phyloP scores from a whole-genome alignment of 2,329 filamentous ascomycete species.

The Hypoxylon rubiginosum region DNA sequence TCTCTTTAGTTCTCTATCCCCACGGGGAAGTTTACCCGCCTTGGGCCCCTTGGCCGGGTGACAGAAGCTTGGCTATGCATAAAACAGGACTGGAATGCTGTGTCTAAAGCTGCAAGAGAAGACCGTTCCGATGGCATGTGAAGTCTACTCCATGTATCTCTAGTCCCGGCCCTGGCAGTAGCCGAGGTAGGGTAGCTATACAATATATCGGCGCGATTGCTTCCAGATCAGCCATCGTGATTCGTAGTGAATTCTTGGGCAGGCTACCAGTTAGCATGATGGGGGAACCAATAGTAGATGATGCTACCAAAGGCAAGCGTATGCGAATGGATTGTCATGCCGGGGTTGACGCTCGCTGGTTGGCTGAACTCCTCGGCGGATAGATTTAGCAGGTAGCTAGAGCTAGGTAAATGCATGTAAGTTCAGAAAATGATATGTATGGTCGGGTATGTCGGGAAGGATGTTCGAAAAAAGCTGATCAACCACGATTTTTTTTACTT shows the following conservation, averaged over 20 bases:
- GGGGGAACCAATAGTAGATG: constrained; percentile 27
- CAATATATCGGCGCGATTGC: constrained; percentile 25
- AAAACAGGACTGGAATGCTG: constrained; percentile 26
- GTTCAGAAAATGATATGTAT: constrained; percentile 9
- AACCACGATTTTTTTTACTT: constrained; percentile 3
- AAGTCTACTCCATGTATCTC: constrained; percentile 19
- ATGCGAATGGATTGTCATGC: constrained; percentile 15
- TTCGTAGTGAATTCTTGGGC: constrained; percentile 10
- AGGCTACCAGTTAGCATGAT: not conserved
- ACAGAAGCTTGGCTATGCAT: constrained; percentile 25
- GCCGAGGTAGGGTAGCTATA: constrained; percentile 27
- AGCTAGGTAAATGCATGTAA: not conserved
- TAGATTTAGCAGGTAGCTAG: constrained; percentile 27
- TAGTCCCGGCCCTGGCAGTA: constrained; percentile 24
- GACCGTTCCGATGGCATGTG: constrained; percentile 25
- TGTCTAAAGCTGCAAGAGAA: constrained; percentile 11
- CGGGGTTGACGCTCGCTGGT: constrained; percentile 10
- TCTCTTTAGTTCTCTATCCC: constrained; percentile 20
- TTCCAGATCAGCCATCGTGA: constrained; percentile 16
- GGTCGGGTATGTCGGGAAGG: constrained; percentile 10
- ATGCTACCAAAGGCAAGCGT: constrained; percentile 10
- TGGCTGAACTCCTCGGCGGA: constrained; percentile 23
- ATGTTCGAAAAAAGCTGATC: constrained; percentile 21
- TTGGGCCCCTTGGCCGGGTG: constrained; percentile 15
- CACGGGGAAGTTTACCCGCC: constrained; percentile 23